A percentile compares a stretch with the other conserved stretches of the same genome.
These are phyloP conservation scores for Yamadazyma tumulicola DNA, from an alignment of 805 yeast species.

Conservation along the genomic window DNA sequence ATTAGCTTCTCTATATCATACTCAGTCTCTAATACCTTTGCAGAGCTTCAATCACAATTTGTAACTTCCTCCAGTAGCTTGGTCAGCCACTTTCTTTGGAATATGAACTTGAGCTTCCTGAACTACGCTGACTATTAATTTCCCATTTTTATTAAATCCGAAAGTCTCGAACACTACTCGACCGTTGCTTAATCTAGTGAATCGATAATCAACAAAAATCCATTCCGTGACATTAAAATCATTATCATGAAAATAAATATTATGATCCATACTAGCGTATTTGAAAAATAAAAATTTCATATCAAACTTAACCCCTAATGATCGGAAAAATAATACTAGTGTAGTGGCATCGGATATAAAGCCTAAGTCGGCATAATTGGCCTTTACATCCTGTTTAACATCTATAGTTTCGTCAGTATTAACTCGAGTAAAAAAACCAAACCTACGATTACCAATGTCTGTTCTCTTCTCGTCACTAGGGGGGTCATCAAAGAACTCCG, in stretches of 20 bases:
- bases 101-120: conserved; percentile 30
- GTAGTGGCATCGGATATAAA: conserved; percentile 28
- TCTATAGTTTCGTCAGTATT: conserved; percentile 23
- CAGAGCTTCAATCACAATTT: conserved; percentile 4
- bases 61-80: conserved; percentile 11
- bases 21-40: too few relatives aligned
- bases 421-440: conserved; percentile 31
- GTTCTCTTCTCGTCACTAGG: conserved; percentile 8
- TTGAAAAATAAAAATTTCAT: conserved; percentile 22
- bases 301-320: conserved; percentile 22
- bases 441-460: conserved; percentile 22
- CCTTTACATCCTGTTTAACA: conserved; percentile 18
- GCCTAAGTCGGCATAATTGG: conserved; percentile 12
- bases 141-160: conserved; percentile 26
- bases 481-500: conserved; percentile 15
- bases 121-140: conserved; percentile 26
- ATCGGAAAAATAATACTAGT: conserved; percentile 25
- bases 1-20: not conserved
- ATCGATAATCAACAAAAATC: conserved; percentile 34
- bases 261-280: conserved; percentile 37
- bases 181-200: conserved; percentile 30
- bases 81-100: conserved; percentile 13
- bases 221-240: conserved; percentile 35
- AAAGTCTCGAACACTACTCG: conserved; percentile 27
- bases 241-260: conserved; percentile 32